Percentiles rank a stretch among this genome's conserved stretches.
Conservation (phyloP, 78 protist species). For the Speleostelium caveatum region DNA sequence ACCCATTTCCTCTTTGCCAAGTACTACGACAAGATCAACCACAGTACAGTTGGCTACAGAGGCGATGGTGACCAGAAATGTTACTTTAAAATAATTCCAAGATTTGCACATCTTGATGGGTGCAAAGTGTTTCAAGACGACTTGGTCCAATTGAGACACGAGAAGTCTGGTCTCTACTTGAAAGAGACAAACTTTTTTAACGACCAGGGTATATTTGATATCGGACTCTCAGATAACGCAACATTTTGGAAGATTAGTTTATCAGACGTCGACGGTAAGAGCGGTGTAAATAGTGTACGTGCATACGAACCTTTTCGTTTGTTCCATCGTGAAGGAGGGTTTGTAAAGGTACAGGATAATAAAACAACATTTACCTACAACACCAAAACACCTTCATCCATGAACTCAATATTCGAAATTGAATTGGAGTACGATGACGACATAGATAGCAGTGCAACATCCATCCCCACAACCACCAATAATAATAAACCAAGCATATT, state of each 20-base stretch:
- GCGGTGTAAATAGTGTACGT: constrained; percentile 7
- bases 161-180: constrained; percentile 50
- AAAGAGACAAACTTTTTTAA: constrained; percentile 33
- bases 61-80: constrained; percentile 70
- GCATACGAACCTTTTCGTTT: constrained; percentile 70
- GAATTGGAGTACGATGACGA: constrained; percentile 28
- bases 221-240: constrained; percentile 25
- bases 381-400: constrained; percentile 54
- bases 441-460: background rate
- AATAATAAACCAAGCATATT: background rate
- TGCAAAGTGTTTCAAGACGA: constrained; percentile 34
- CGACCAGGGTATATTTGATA: constrained; percentile 62
- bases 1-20: constrained; percentile 69
- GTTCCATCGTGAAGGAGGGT: constrained; percentile 75
- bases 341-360: constrained; percentile 24
- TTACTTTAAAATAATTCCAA: constrained; percentile 62
- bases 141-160: constrained; percentile 52
- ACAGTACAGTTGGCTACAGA: constrained; percentile 38
- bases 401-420: constrained; percentile 52
- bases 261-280: constrained; percentile 70
- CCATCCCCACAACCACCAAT: background rate
- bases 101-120: constrained; percentile 28
- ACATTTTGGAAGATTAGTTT: constrained; percentile 52
- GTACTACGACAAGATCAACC: background rate
- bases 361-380: constrained; percentile 60